phyloP scores from a whole-genome alignment of 106 monocot genomes.

The Dendrobium nobile region DNA sequence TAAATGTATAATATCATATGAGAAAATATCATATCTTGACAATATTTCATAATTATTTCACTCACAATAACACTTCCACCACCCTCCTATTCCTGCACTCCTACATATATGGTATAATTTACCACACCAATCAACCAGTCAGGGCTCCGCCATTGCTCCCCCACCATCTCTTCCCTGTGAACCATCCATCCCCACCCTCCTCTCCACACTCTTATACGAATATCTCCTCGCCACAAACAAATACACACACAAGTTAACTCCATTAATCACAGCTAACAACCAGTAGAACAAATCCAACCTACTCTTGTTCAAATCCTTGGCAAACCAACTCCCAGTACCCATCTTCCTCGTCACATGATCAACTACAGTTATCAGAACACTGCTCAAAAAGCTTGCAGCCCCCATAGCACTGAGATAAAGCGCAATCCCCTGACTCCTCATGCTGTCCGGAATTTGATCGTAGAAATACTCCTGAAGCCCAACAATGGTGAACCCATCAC shows the following conservation, averaged over 20 bases:
- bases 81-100: too few species aligned
- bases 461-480: conserved; percentile 87
- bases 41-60: too few species aligned
- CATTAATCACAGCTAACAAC: conserved; percentile 24
- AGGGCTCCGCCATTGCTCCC: neutral
- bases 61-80: too few species aligned
- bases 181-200: conserved; percentile 12
- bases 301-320: conserved; percentile 44
- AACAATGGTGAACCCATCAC: conserved; percentile 60
- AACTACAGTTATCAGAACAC: conserved; percentile 41
- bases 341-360: conserved; percentile 26
- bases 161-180: neutral
- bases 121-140: neutral
- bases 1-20: too few species aligned
- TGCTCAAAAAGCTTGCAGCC: conserved; percentile 51
- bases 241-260: conserved; percentile 28
- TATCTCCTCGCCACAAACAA: conserved; percentile 36
- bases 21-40: too few species aligned
- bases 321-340: conserved; percentile 42
- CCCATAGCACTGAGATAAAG: conserved; percentile 69
- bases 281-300: conserved; percentile 49
- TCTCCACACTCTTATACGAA: conserved; percentile 46
- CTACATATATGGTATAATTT: too few species aligned
- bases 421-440: conserved; percentile 74
- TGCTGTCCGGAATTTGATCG: conserved; percentile 69